Evolutionary conservation across 345 rosid species (phyloP), one percentile per base, ranked within the genome.

Genomic region (Cardamine resedifolia): DNA sequence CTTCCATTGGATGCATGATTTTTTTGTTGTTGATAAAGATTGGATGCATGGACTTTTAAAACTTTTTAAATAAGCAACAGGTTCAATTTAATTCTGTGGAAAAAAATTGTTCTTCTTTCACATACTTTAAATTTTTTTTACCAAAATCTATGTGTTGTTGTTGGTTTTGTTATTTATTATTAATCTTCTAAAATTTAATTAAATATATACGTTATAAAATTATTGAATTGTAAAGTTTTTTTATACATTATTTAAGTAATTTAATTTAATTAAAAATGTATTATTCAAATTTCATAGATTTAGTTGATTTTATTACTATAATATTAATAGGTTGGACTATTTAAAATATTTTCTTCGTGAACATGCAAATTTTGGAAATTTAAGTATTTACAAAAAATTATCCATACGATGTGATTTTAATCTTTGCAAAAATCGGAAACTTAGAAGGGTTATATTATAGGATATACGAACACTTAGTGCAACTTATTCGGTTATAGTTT

Each of bases 1-100:
- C 36, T 28, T 1, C 31, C 38, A 63, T 43, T 64, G 70, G 76
- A 31, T 72, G 64, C 76, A 72, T 61, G 68, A 19, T 34, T 50
- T 15, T 36, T 8, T 19, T 28, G 48, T 5, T 38, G n/a, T 12
- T 39, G 14, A 52, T 47, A 28, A n/a, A 21, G 23, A 31, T 26
- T 38, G 66, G 74, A 47, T 58, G 66, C 66, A 60, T 49, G 7
- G 0, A 59, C 21, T 15, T 23, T n/a, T n/a, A 10, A 2, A 10
- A 26, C 9, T 16, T 7, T 16, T 15, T 33, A 6, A 31, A 3
- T 52, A 33, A 33, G 47, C 66, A 47, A 72, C 49, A 52, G 9
- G 39, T 61, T 7, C 10, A 10, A 55, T 36, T 24, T 18, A 33
- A n/a, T 16, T 70, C 0, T 27, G 11, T 61, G 26, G 15, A 18